These are phyloP conservation scores for Sporothrix mexicana DNA, from an alignment of 2,329 filamentous ascomycete genomes.

Conservation along the genomic window DNA sequence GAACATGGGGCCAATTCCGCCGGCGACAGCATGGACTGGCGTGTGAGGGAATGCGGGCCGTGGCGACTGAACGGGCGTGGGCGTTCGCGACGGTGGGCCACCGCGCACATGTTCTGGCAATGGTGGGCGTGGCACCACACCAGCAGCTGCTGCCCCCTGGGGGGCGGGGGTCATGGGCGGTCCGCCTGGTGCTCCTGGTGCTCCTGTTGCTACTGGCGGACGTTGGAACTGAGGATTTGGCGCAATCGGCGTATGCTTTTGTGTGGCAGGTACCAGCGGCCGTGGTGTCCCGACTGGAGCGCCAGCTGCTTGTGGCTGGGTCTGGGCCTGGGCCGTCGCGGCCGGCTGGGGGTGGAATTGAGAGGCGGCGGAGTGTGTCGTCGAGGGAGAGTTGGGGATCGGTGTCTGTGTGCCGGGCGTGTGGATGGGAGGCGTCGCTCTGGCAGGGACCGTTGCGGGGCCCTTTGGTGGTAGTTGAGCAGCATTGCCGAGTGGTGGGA, in stretches of 20 bases:
- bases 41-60: conserved; percentile 33
- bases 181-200: not conserved
- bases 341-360: conserved; percentile 5
- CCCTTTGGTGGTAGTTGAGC: not conserved
- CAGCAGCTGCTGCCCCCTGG: not conserved
- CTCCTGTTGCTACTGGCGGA: not conserved
- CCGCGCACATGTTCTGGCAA: conserved; percentile 34
- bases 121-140: conserved; percentile 8
- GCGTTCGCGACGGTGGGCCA: conserved; percentile 28
- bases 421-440: not conserved
- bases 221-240: conserved; percentile 4
- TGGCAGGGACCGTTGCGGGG: not conserved
- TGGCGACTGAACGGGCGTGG: conserved; percentile 34
- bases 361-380: conserved; percentile 3
- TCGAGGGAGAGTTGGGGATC: not conserved
- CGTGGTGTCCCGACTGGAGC: conserved; percentile 20
- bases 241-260: conserved; percentile 27
- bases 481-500: not conserved
- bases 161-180: not conserved
- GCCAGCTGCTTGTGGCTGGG: not conserved
- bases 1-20: conserved; percentile 23
- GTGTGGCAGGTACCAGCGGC: conserved; percentile 19
- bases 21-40: conserved; percentile 18
- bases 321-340: not conserved
- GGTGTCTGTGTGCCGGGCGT: conserved; percentile 11